phyloP scores from a whole-genome alignment of 139 green algal genomes.

The Raphidocelis subcapitata region DNA sequence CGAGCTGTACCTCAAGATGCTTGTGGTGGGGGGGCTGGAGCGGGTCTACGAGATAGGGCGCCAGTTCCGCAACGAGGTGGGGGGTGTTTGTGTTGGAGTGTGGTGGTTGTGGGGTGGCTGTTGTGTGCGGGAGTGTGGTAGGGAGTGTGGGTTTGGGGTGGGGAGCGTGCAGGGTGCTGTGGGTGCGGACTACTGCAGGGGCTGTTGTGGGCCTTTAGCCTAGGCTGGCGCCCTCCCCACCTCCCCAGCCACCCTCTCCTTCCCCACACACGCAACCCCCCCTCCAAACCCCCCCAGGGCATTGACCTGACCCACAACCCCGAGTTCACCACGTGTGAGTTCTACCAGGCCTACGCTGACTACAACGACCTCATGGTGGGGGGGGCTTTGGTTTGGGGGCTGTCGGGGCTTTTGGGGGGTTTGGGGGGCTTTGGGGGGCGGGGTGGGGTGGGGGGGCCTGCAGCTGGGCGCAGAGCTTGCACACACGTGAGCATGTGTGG shows the following conservation, averaged over 20 bases:
- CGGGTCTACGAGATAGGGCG: conserved; percentile 90
- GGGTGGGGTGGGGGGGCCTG: too few relatives aligned
- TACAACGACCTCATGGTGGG: conserved; percentile 96
- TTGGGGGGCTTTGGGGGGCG: too few relatives aligned
- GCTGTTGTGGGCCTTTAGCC: too few relatives aligned
- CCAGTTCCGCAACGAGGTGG: conserved; percentile 90
- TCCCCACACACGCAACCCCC: too few relatives aligned
- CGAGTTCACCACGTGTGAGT: conserved; percentile 99
- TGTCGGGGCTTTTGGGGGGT: neutral
- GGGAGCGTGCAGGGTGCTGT: too few relatives aligned
- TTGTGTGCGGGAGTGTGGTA: neutral
- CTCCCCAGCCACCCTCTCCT: too few relatives aligned
- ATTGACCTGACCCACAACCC: conserved; percentile 99
- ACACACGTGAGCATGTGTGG: too few relatives aligned
- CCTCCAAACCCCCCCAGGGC: conserved; percentile 86
- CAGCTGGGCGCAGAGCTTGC: too few relatives aligned
- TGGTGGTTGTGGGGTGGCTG: neutral
- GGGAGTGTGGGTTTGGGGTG: too few relatives aligned
- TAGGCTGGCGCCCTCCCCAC: too few relatives aligned
- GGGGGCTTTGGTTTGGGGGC: neutral
- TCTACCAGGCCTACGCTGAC: conserved; percentile 97
- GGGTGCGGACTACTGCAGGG: too few relatives aligned
- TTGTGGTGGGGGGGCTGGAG: conserved; percentile 97
- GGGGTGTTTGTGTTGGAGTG: neutral
- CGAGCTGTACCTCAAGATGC: conserved; percentile 99